Evolutionary conservation across 768 basidiomycete genomes (phyloP), one percentile per base, ranked within the genome.

Genomic region (Phaeotremella fagi): DNA sequence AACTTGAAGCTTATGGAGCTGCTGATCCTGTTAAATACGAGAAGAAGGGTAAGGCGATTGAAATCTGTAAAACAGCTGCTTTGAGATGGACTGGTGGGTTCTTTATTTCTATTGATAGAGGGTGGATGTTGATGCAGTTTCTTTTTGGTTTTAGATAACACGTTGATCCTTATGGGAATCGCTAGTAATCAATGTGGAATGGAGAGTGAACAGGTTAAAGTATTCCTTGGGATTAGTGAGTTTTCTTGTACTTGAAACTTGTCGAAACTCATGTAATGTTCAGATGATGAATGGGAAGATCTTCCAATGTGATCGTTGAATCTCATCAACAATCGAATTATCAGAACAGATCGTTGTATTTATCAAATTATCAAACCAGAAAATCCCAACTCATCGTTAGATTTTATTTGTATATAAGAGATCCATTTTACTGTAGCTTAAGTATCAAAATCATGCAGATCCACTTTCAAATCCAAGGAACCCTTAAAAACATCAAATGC

Each of bases 71-170:
- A 57, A 89, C 94, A 68, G 90, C 88, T 12, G 82, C 85, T 12
- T 70, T 85, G 22, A 83, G 88, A 14, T 91, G 90, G 87, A 97
- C 91, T 29, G 91, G 91, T 92, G 60, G 52, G 83, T 74, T 24
- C n/a, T 31, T 4, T 28, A 16, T 9, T 48, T 27, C 23, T 7
- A 20, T n/a, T n/a, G 46, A 28, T 29, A 3, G 33, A n/a, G 35
- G 37, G n/a, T n/a, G n/a, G n/a, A n/a, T n/a, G n/a, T n/a, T 38
- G 20, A 48, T 37, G 33, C 33, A 37, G 12, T n/a, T 48, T 24
- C 38, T 46, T 41, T 55, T 22, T 27, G 12, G 16, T 9, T 33
- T 6, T 45, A 64, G 63, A 68, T 45, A 68, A 68, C 33, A 57
- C 61, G 3, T 27, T 68, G 49, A 50, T 60, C 9, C 44, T 62